These are phyloP conservation scores for Plasmodium cynomolgi DNA, from an alignment of 169 alveolate species.

Conservation along the genomic window DNA sequence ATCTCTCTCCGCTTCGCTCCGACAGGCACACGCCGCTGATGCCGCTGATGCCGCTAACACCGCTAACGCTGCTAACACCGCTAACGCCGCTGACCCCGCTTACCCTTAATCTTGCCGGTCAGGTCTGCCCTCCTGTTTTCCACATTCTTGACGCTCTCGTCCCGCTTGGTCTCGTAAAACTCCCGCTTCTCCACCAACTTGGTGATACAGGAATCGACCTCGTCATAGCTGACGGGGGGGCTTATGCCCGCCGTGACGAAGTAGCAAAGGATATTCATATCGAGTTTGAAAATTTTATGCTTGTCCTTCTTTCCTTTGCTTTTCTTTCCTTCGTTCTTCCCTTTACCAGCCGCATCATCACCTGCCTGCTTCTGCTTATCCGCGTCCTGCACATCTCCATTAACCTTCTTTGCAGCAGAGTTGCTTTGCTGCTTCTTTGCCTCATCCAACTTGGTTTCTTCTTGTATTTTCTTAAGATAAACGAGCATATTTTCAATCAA, in stretches of 20 bases:
- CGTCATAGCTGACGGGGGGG: constrained; percentile 83
- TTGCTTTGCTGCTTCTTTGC: constrained; percentile 38
- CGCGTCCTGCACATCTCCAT: constrained; percentile 38
- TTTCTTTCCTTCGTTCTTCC: constrained; percentile 65
- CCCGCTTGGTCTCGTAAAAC: constrained; percentile 78
- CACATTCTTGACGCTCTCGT: constrained; percentile 80
- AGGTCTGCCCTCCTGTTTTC: constrained; percentile 78
- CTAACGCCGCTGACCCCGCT: background rate
- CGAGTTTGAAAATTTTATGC: constrained; percentile 76
- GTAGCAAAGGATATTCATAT: constrained; percentile 83
- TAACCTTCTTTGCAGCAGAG: background rate
- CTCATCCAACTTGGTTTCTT: constrained; percentile 46
- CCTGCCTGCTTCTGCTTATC: background rate
- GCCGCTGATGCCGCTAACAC: too few relatives aligned
- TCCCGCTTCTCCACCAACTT: constrained; percentile 77
- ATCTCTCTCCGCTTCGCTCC: background rate
- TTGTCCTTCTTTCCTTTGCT: constrained; percentile 79
- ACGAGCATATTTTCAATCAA: constrained; percentile 63
- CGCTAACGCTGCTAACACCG: too few relatives aligned
- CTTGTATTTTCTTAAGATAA: constrained; percentile 53
- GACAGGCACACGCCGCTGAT: too few relatives aligned
- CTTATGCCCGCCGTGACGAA: constrained; percentile 84
- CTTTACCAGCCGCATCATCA: background rate
- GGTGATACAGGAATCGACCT: constrained; percentile 77
- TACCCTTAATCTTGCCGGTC: constrained; percentile 75